Evolutionary conservation across 140 eudicot species (phyloP).

Genomic region (Stevia rebaudiana): DNA sequence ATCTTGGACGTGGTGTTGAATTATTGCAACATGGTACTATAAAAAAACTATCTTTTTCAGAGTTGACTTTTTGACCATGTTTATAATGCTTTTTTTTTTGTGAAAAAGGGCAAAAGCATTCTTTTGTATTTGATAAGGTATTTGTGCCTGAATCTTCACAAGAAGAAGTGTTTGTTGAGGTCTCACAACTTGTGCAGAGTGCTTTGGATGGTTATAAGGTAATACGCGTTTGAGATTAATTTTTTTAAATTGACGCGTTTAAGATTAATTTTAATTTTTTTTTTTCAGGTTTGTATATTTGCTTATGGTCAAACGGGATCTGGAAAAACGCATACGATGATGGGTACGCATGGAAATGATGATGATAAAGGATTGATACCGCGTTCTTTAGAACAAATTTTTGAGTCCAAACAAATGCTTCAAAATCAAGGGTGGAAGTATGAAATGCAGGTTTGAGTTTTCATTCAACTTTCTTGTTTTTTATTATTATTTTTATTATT

Average conservation of each 20-base stretch:
- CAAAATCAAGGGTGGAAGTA: slow-evolving; percentile 93
- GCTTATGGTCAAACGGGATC: slow-evolving; percentile 99
- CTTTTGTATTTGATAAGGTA: slow-evolving; percentile 83
- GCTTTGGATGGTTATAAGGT: slow-evolving; percentile 99
- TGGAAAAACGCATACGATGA: slow-evolving; percentile 95
- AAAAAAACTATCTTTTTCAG: slow-evolving; percentile 5
- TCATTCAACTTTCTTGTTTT: slow-evolving; percentile 4
- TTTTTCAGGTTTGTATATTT: slow-evolving; percentile 81
- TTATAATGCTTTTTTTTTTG: background rate
- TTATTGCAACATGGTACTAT: slow-evolving; percentile 60
- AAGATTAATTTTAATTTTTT: background rate
- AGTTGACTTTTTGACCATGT: background rate
- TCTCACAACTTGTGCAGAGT: slow-evolving; percentile 97
- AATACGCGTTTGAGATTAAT: background rate
- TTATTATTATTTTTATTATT: too few relatives aligned
- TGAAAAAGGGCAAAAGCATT: slow-evolving; percentile 70
- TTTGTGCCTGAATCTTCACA: slow-evolving; percentile 82
- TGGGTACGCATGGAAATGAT: slow-evolving; percentile 68
- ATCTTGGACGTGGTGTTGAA: slow-evolving; percentile 78
- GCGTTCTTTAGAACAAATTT: slow-evolving; percentile 86
- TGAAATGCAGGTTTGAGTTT: slow-evolving; percentile 75
- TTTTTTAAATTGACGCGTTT: background rate
- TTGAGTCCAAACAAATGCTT: slow-evolving; percentile 66
- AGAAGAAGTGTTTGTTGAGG: slow-evolving; percentile 84
- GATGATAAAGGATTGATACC: slow-evolving; percentile 86